A percentile compares a stretch with the other conserved stretches of the same genome.
Evolutionary conservation across 495 filamentous ascomycete species (phyloP).

Genomic region (Tuber indicum): DNA sequence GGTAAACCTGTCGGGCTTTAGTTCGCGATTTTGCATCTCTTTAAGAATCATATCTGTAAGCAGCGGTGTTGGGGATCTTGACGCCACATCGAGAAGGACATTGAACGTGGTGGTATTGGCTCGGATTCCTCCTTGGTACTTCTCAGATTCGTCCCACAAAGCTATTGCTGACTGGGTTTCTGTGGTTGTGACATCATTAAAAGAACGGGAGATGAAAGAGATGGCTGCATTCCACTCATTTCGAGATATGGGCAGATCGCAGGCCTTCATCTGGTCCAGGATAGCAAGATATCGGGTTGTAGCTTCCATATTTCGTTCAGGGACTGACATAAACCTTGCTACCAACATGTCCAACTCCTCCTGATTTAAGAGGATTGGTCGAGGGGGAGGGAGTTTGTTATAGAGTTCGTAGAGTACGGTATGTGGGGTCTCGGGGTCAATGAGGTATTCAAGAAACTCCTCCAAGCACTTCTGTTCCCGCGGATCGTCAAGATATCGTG

Average conservation of each 20-base stretch:
- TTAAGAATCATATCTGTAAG: slow-evolving; percentile 76
- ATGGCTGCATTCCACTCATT: slow-evolving; percentile 79
- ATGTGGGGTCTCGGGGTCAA: slow-evolving; percentile 47
- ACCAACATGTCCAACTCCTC: slow-evolving; percentile 59
- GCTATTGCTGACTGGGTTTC: slow-evolving; percentile 68
- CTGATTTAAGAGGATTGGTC: slow-evolving; percentile 58
- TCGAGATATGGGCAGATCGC: slow-evolving; percentile 56
- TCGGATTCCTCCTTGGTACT: slow-evolving; percentile 52
- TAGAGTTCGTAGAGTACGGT: slow-evolving; percentile 57
- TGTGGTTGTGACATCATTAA: slow-evolving; percentile 53
- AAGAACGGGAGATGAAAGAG: slow-evolving; percentile 65
- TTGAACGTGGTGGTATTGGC: slow-evolving; percentile 74
- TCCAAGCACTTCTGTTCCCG: slow-evolving; percentile 35
- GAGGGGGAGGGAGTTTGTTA: slow-evolving; percentile 56
- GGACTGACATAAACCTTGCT: slow-evolving; percentile 58
- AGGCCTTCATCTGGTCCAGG: slow-evolving; percentile 70
- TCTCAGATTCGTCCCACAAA: slow-evolving; percentile 87
- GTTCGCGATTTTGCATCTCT: slow-evolving; percentile 65
- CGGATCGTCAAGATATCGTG: slow-evolving; percentile 10
- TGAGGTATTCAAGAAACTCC: slow-evolving; percentile 46
- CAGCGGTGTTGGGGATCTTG: slow-evolving; percentile 71
- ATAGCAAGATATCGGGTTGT: slow-evolving; percentile 79
- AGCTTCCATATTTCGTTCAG: slow-evolving; percentile 51
- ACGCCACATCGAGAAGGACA: slow-evolving; percentile 81
- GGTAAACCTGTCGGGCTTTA: slow-evolving; percentile 64